Conservation (phyloP, 2,329 filamentous ascomycete species). For the Colletotrichum musae region DNA sequence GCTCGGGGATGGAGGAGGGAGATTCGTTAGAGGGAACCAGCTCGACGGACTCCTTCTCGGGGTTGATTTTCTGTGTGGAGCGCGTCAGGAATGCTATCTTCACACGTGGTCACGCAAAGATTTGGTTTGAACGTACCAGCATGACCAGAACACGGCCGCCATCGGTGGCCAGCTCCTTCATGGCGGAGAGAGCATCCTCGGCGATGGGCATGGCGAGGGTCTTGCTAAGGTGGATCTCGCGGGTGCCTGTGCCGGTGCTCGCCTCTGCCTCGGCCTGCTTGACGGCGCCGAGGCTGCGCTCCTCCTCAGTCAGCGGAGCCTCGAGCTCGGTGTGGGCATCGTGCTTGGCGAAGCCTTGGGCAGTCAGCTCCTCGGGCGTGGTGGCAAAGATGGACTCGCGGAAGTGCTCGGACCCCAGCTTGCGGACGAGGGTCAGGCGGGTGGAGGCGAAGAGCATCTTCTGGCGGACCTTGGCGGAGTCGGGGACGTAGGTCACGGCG, state of each 20-base stretch:
- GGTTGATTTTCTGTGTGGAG: conserved; percentile 76
- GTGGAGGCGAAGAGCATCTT: conserved; percentile 91
- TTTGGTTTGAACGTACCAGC: conserved; percentile 62
- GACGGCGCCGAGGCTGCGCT: conserved; percentile 78
- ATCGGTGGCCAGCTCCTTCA: conserved; percentile 70
- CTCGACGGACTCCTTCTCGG: conserved; percentile 77
- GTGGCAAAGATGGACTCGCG: conserved; percentile 83
- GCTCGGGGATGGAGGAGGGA: conserved; percentile 69
- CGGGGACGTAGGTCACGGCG: conserved; percentile 84
- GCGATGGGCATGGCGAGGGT: conserved; percentile 71
- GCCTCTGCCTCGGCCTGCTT: conserved; percentile 83
- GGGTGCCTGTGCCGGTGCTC: conserved; percentile 74
- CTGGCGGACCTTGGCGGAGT: conserved; percentile 82
- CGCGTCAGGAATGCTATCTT: conserved; percentile 1
- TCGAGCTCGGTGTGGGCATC: conserved; percentile 75
- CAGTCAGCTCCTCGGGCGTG: conserved; percentile 76
- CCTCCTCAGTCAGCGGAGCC: conserved; percentile 85
- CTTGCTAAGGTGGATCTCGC: conserved; percentile 73
- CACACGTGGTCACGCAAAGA: background rate
- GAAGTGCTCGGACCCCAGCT: conserved; percentile 85
- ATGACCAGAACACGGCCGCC: conserved; percentile 71
- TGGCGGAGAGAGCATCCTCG: conserved; percentile 74
- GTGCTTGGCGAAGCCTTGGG: conserved; percentile 79
- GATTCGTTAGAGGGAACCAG: conserved; percentile 69
- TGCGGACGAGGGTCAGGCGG: conserved; percentile 80